A percentile compares a stretch with the other conserved stretches of the same genome.
Conservation (phyloP, 2,329 filamentous ascomycete species). For the Ascocoryne sarcoides region DNA sequence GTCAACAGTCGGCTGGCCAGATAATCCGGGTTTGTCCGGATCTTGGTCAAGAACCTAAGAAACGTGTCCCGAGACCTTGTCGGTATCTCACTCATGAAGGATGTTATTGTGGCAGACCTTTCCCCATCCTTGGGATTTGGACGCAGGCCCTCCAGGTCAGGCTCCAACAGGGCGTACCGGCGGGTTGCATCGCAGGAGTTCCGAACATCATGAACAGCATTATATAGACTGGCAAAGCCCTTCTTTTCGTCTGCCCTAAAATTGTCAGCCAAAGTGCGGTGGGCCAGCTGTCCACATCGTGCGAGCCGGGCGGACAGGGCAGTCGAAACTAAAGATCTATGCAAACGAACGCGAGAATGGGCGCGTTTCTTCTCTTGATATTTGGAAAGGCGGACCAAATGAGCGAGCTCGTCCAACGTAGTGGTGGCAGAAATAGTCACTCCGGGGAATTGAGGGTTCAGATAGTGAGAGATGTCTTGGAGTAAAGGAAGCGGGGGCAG, state of each 20-base stretch:
- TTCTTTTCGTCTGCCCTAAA: slow-evolving; percentile 75
- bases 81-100: slow-evolving; percentile 67
- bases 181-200: slow-evolving; percentile 67
- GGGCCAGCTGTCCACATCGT: slow-evolving; percentile 64
- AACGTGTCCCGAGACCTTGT: slow-evolving; percentile 66
- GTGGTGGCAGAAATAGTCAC: slow-evolving; percentile 53
- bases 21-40: slow-evolving; percentile 82
- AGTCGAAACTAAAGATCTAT: slow-evolving; percentile 65
- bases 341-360: slow-evolving; percentile 63
- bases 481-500: slow-evolving; percentile 40
- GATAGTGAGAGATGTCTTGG: slow-evolving; percentile 57
- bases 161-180: slow-evolving; percentile 62
- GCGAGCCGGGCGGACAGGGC: slow-evolving; percentile 67
- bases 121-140: slow-evolving; percentile 29
- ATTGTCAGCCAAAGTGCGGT: slow-evolving; percentile 67
- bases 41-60: slow-evolving; percentile 68
- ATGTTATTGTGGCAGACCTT: slow-evolving; percentile 37
- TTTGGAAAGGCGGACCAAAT: slow-evolving; percentile 67
- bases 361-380: slow-evolving; percentile 75
- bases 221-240: slow-evolving; percentile 64
- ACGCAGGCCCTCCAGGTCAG: slow-evolving; percentile 52
- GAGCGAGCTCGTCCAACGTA: slow-evolving; percentile 67
- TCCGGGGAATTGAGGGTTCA: slow-evolving; percentile 45
- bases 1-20: slow-evolving; percentile 72
- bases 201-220: slow-evolving; percentile 70